Base-by-base conservation (phyloP, 140 eudicot genomes). In the Ambrosia hybrid region DNA sequence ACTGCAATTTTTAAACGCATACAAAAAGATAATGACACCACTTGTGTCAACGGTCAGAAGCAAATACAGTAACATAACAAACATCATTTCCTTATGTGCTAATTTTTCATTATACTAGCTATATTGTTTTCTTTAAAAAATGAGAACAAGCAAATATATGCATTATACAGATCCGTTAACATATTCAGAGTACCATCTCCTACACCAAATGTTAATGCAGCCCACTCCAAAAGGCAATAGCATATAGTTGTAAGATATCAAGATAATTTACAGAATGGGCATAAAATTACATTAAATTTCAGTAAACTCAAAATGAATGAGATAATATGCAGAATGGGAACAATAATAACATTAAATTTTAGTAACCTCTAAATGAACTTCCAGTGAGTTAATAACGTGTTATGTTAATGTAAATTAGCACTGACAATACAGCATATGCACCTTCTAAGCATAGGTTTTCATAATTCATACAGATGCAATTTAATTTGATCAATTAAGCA, bases 291-390 rank as follows among this genome's bases (percentile, higher is more conserved):
- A n/a, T n/a, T n/a, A n/a, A n/a, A n/a, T n/a, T n/a, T n/a, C n/a
- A n/a, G n/a, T n/a, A n/a, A n/a, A n/a, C n/a, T n/a, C n/a, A n/a
- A n/a, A n/a, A n/a, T n/a, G n/a, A n/a, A n/a, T n/a, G n/a, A n/a
- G n/a, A n/a, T n/a, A n/a, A n/a, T n/a, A n/a, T n/a, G n/a, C n/a
- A n/a, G n/a, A n/a, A n/a, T n/a, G n/a, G n/a, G n/a, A n/a, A n/a
- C n/a, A n/a, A n/a, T n/a, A n/a, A n/a, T n/a, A n/a, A 70, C 17
- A 51, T 12, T 66, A 67, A 67, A 36, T 37, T 56, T 57, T 26
- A 34, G 5, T 33, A 75, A 67, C 68, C 63, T 43, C 41, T 67
- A 67, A 57, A 30, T 66, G 36, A 66, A 66, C 59, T 21, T 65
- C 52, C 11, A 15, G 1, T 30, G 30, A 26, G 33, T 45, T 43